Conservation (phyloP, 306 rosid species). For the Trichosanthes cucumerina region DNA sequence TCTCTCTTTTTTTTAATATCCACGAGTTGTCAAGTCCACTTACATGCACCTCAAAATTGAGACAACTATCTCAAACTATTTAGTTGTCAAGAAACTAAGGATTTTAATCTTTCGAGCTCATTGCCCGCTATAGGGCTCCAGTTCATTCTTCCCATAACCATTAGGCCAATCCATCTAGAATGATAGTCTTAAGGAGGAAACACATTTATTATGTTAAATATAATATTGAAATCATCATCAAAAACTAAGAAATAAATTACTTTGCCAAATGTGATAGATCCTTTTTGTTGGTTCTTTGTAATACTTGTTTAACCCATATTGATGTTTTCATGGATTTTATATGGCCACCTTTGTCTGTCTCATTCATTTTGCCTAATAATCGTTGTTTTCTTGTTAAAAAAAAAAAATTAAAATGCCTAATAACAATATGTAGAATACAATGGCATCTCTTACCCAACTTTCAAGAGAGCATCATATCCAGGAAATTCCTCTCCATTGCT, state of each 20-base stretch:
- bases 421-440: neutral
- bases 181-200: neutral
- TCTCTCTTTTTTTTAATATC: neutral
- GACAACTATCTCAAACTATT: neutral
- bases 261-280: neutral
- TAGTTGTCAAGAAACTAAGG: neutral
- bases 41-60: too few relatives aligned
- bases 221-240: neutral
- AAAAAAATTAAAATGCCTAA: neutral
- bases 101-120: neutral
- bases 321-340: neutral
- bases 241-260: too few relatives aligned
- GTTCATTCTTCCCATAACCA: too few relatives aligned
- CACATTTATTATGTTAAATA: neutral
- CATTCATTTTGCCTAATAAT: neutral
- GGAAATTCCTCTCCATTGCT: conserved; percentile 76
- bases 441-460: conserved; percentile 64
- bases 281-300: too few relatives aligned
- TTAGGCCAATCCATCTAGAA: too few relatives aligned
- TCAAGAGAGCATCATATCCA: conserved; percentile 69
- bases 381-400: neutral
- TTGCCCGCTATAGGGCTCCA: neutral
- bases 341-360: neutral
- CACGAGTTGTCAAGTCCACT: too few relatives aligned
- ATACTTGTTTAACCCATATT: neutral